Percentiles rank a stretch among this genome's conserved stretches.
Evolutionary conservation across 2,329 filamentous ascomycete species (phyloP).

Genomic region (Aschersonia sp.): DNA sequence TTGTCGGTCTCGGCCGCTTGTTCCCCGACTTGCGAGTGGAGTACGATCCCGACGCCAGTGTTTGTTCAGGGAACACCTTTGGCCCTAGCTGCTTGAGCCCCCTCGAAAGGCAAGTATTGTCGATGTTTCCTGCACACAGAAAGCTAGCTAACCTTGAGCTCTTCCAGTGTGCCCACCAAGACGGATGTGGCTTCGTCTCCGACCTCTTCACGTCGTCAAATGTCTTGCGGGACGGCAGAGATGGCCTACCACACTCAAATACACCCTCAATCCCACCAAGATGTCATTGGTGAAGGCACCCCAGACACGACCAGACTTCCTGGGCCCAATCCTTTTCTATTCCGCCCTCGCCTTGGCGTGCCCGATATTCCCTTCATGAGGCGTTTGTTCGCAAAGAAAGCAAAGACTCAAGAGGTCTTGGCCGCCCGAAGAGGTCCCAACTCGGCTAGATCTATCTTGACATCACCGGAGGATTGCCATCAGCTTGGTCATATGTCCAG

Average conservation of each 20-base stretch:
- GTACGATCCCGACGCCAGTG: conserved; percentile 20
- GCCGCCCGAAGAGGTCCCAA: neutral
- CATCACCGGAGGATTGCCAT: neutral
- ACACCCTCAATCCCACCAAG: conserved; percentile 1
- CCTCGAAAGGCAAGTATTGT: conserved; percentile 7
- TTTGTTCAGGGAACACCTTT: conserved; percentile 7
- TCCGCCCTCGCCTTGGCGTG: conserved; percentile 17
- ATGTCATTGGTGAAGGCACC: neutral
- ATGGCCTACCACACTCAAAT: neutral
- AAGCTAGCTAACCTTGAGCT: neutral
- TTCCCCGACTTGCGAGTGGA: conserved; percentile 26
- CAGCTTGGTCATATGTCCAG: neutral
- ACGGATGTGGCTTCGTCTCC: conserved; percentile 6
- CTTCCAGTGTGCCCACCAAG: conserved; percentile 1
- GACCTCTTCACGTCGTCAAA: conserved; percentile 6
- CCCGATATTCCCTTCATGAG: conserved; percentile 9
- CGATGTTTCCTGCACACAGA: neutral
- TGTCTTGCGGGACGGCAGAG: conserved; percentile 3
- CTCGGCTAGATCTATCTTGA: neutral
- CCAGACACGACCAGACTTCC: neutral
- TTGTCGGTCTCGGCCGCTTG: conserved; percentile 25
- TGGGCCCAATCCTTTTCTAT: conserved; percentile 17
- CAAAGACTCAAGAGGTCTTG: neutral
- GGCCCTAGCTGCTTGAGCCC: conserved; percentile 10
- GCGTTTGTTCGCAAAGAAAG: conserved; percentile 5